Evolutionary conservation across 2,329 filamentous ascomycete genomes (phyloP), one percentile per base, ranked within the genome.

Genomic region (Emergomyces pasteurianus): DNA sequence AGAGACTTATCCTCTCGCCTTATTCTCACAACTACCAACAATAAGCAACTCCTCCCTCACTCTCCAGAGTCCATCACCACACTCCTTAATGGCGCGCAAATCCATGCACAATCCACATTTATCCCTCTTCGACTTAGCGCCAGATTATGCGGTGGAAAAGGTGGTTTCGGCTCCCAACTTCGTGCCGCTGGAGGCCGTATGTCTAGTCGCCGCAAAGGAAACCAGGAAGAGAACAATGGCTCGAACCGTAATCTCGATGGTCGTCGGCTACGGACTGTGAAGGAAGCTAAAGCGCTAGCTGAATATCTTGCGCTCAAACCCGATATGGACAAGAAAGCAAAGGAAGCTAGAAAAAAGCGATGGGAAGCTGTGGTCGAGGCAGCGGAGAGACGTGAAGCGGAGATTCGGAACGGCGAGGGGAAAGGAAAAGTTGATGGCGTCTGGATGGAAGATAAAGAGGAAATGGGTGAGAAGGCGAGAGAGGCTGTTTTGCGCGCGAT

Each of bases 131-230:
- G 91, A 59, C 84, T 99, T 36, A 87, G 86, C 7, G 80, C 87
- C 1, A 88, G 88, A 6, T 78, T 96, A 46, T 89, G 87, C 67
- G 94, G 95, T 78, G 95, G 95, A 72, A 99, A 99, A 73, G 94
- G 94, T 74, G 94, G 94, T 70, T 99, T 99, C 72, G 94, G 94
- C 59, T 97, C 92, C 1, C 95, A 99, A 74, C 85, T 99, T 43
- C 90, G 95, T 71, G 94, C 95, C 0, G 94, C 94, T 2, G 94
- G 95, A 71, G 94, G 95, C 47, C 92, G 95, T 77, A 99, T 99
- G 94, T 95, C 91, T 2, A 92, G 89, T n/a, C 85, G 86, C 67
- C 95, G 95, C 79, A 94, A 92, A 80, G 87, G 87, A 70, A 87
- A 87, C 60, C 85, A 89, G 67, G 86, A 85, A 59, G 90, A 95